A percentile compares a stretch with the other conserved stretches of the same genome.
Evolutionary conservation across 73 alveolate species (phyloP).

Genomic region (Paramecium sonneborni): DNA sequence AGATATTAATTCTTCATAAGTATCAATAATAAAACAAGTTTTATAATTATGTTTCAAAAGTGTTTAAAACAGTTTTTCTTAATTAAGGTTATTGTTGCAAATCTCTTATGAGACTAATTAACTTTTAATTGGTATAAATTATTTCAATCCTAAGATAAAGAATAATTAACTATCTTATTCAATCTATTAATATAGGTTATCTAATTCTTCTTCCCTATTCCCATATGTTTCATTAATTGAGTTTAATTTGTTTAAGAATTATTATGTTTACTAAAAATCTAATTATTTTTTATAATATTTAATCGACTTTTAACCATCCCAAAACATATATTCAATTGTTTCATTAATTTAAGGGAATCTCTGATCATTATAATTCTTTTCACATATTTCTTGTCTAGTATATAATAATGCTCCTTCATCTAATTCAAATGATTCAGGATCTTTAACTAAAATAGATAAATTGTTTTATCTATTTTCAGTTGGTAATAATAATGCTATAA

Average conservation of each 20-base stretch:
- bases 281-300: background rate
- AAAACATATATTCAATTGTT: background rate
- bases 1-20: slow-evolving; percentile 3
- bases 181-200: background rate
- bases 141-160: background rate
- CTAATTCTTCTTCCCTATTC: slow-evolving; percentile 13
- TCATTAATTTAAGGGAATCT: background rate
- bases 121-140: background rate
- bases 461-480: background rate
- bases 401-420: slow-evolving; percentile 38
- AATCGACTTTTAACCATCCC: background rate
- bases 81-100: background rate
- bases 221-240: slow-evolving; percentile 2
- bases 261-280: background rate
- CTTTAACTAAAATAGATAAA: background rate
- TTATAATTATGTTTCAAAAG: background rate
- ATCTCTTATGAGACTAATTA: background rate
- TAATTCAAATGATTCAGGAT: slow-evolving; percentile 2
- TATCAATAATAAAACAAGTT: background rate
- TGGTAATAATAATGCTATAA: background rate
- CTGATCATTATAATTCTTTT: background rate
- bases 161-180: background rate
- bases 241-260: background rate
- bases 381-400: background rate
- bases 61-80: background rate